Conservation (phyloP, 257 asterid species). For the Solanum sejunctum region DNA sequence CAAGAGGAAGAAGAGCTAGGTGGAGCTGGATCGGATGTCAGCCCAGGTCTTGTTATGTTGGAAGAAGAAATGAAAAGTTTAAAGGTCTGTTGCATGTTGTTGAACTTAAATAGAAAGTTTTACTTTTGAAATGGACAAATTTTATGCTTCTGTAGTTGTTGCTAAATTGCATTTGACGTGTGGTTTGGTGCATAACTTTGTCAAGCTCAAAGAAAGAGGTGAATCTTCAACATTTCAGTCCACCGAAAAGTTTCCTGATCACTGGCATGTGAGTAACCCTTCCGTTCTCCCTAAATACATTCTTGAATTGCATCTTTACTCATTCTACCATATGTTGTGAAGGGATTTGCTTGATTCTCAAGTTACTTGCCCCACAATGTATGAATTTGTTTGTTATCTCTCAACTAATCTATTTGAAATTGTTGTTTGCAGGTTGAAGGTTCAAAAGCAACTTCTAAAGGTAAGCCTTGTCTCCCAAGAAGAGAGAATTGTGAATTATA, state of each 20-base stretch:
- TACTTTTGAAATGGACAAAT: neutral
- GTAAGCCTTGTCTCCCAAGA: slow-evolving; percentile 17
- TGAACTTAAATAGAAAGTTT: neutral
- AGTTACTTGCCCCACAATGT: neutral
- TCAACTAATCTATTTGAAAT: slow-evolving; percentile 10
- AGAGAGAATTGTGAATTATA: neutral
- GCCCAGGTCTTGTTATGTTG: slow-evolving; percentile 2
- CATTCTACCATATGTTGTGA: neutral
- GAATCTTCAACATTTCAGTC: neutral
- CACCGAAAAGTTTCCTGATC: neutral
- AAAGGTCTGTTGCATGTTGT: slow-evolving; percentile 19
- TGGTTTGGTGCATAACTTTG: neutral
- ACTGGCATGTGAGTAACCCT: slow-evolving; percentile 1
- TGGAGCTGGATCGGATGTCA: slow-evolving; percentile 14
- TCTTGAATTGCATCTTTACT: neutral
- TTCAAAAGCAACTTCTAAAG: slow-evolving; percentile 30
- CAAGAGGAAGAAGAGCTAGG: slow-evolving; percentile 26
- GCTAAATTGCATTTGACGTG: neutral
- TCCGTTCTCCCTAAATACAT: neutral
- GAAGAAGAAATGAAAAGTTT: slow-evolving; percentile 24
- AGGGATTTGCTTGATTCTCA: neutral
- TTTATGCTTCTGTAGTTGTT: neutral
- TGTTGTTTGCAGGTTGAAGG: slow-evolving; percentile 42
- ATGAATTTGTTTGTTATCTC: neutral
- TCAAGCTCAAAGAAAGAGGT: neutral